Evolutionary conservation across 1,284 basidiomycete species (phyloP).

Genomic region (Tilletia indica): DNA sequence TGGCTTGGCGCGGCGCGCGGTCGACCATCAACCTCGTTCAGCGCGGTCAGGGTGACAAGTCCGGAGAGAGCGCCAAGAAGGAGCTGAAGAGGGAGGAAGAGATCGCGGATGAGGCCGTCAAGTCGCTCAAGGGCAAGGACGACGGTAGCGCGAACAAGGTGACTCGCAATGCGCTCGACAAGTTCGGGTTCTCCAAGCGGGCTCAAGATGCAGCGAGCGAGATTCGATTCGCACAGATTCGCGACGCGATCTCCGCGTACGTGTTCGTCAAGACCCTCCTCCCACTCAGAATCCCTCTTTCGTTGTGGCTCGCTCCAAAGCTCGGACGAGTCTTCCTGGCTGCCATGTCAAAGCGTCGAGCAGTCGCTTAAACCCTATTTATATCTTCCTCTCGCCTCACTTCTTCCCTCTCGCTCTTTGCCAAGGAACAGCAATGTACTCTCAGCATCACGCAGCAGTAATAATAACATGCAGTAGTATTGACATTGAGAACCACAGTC

Average conservation of each 20-base stretch:
- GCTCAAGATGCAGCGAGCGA: slow-evolving; percentile 10
- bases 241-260: slow-evolving; percentile 1
- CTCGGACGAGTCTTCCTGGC: neutral
- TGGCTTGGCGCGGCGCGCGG: slow-evolving; percentile 8
- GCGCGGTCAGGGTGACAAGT: neutral
- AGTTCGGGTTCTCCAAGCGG: slow-evolving; percentile 7
- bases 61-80: slow-evolving; percentile 3
- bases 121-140: neutral
- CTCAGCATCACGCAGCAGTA: too few relatives aligned
- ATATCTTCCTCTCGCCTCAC: too few relatives aligned
- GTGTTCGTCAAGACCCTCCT: slow-evolving; percentile 10
- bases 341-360: neutral
- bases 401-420: too few relatives aligned
- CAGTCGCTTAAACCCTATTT: too few relatives aligned
- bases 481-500: too few relatives aligned
- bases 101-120: slow-evolving; percentile 14
- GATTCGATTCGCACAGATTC: slow-evolving; percentile 6
- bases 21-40: neutral
- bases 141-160: neutral
- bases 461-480: too few relatives aligned
- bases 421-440: too few relatives aligned
- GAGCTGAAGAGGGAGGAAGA: neutral
- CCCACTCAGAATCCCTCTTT: neutral
- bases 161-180: neutral
- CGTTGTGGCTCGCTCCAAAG: neutral